These are phyloP conservation scores for Zoysia japonica DNA, from an alignment of 176 grass and related monocot genomes.

Conservation along the genomic window DNA sequence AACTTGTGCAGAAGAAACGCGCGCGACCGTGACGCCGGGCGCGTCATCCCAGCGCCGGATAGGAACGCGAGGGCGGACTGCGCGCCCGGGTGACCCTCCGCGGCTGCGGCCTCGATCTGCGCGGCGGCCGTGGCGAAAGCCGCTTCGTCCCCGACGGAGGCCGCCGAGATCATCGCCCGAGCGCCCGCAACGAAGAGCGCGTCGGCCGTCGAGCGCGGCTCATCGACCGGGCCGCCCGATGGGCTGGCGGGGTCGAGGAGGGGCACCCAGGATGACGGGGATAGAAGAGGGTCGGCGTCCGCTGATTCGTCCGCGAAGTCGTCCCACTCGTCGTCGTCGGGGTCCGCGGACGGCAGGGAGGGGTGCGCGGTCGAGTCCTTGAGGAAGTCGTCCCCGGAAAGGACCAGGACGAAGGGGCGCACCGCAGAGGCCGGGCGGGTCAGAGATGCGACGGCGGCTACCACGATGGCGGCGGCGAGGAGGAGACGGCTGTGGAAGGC, in stretches of 20 bases:
- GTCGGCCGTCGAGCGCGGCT: conserved; percentile 43
- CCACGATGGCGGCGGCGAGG: conserved; percentile 21
- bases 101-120: conserved; percentile 70
- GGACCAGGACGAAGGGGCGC: conserved; percentile 69
- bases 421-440: conserved; percentile 40
- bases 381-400: conserved; percentile 76
- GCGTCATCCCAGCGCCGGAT: conserved; percentile 61
- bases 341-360: conserved; percentile 47
- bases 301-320: conserved; percentile 68
- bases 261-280: conserved; percentile 67
- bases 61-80: conserved; percentile 89
- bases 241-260: conserved; percentile 58
- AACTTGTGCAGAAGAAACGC: conserved; percentile 90
- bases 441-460: conserved; percentile 2
- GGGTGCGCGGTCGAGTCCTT: conserved; percentile 61
- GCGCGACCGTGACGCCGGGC: conserved; percentile 59
- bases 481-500: conserved; percentile 38
- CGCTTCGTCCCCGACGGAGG: conserved; percentile 64
- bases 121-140: conserved; percentile 62
- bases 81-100: conserved; percentile 57
- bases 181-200: conserved; percentile 58
- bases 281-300: conserved; percentile 38
- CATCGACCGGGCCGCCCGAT: conserved; percentile 24
- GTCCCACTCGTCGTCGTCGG: conserved; percentile 73
- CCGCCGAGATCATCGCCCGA: conserved; percentile 71